Evolutionary conservation across 2,329 filamentous ascomycete genomes (phyloP), one percentile per base, ranked within the genome.

Genomic region (Sodiomyces alkalinus): DNA sequence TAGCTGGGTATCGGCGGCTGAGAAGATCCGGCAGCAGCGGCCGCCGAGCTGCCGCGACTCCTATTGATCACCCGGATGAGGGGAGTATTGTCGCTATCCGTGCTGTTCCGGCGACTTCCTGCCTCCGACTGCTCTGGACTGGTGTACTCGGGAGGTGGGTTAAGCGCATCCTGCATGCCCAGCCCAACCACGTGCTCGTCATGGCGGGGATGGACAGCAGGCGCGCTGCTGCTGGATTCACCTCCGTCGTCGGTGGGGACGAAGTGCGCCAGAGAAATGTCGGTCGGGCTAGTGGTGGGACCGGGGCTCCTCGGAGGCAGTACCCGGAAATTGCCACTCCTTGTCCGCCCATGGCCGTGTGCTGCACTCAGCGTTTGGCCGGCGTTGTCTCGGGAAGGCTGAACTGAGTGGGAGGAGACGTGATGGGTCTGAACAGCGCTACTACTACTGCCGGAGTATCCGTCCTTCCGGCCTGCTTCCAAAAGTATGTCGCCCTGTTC

Each of bases 401-500:
- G 54, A 19, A 53, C 48, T 4, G 39, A 34, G 23, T 42, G 37
- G 15, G 66, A 66, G 28, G 59, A 57, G 39, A 68, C 58, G 6
- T 50, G 47, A 15, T 32, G 31, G 11, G 35, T 31, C 53, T 56
- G 26, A 48, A 54, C 49, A 31, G 62, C 44, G 27, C 53, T 46
- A n/a, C n/a, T n/a, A n/a, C n/a, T n/a, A 33, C 59, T 44, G 12
- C 51, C 46, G 3, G 56, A 52, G 40, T 62, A 63, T 11, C 62
- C 64, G 35, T 71, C 68, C 44, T 77, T 77, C 38, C 60, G 68
- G 9, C 90, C 90, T 5, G 82, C 76, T 49, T 94, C 90, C 9
- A 98, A 68, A 17, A 98, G 62, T 41, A 98, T 94, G 47, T 86
- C 94, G 43, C 90, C 90, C 54, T 93, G 85, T 56, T 96, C 90